Base-by-base conservation (phyloP, 2,329 filamentous ascomycete species). In the Trichoderma sp. region DNA sequence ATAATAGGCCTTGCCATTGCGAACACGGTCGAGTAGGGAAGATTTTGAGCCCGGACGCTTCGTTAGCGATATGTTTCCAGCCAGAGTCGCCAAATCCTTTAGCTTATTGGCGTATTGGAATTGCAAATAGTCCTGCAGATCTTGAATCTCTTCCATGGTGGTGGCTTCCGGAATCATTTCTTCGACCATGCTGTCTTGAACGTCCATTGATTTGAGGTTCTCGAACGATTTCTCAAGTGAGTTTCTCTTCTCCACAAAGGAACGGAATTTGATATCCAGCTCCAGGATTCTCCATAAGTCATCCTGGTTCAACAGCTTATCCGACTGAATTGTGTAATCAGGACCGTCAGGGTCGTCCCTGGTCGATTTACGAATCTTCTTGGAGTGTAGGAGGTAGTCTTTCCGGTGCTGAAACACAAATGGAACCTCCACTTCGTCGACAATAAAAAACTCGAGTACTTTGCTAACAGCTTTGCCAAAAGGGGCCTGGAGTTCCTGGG, bases 361-460 rank as follows among this genome's bases (percentile, higher is more conserved):
- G 33, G 85, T 80, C 77, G 89, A 78, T 82, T 89, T 86, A 67
- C 85, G 82, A 7, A 87, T 86, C 76, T 92, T 94, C 73, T 90
- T 91, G 29, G 92, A 92, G 76, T 98, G 93, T 68, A 99, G 96
- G 55, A 99, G 87, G 77, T 98, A 99, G 79, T 99, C 96, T 80
- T 97, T 97, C 71, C 96, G 93, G 77, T 99, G 96, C 79, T 97
- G 95, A 80, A 97, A 97, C 74, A 99, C 96, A 79, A 97, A 99
- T 0, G 96, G 95, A 1, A 97, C 94, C 79, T 99, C 96, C 74
- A 95, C 93, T 74, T 97, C 93, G 72, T 98, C 94, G 4, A 95
- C 89, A 62, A 97, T 93, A 80, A 99, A 93, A 77, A 98, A 97
- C 75, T 97, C 93, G 49, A 99, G 86, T 13, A 98, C 94, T 79